Evolutionary conservation across 441 rosid genomes (phyloP).

Genomic region (Rhodomyrtus psidioides): DNA sequence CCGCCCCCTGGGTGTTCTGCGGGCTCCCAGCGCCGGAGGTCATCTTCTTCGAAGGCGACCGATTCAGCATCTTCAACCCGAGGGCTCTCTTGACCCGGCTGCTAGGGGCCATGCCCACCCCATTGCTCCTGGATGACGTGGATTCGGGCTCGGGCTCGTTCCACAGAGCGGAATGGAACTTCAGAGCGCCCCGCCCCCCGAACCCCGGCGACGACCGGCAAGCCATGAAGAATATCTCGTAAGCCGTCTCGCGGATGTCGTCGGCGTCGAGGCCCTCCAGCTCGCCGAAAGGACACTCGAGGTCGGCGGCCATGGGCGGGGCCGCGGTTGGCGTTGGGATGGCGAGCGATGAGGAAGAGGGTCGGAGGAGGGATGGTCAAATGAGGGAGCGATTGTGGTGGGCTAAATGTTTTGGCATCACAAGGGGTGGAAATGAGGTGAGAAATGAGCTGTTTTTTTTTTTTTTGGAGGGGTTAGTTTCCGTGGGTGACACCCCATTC

Average conservation of each 20-base stretch:
- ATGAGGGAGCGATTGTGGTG: neutral
- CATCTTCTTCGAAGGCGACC: conserved; percentile 71
- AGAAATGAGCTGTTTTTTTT: neutral
- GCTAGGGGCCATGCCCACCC: conserved; percentile 66
- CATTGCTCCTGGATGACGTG: conserved; percentile 29
- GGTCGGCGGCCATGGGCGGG: neutral
- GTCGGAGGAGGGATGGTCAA: neutral
- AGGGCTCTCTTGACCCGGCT: conserved; percentile 67
- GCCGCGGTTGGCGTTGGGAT: neutral
- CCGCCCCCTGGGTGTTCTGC: conserved; percentile 12
- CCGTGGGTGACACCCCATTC: neutral
- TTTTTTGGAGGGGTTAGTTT: neutral
- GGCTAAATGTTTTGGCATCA: neutral
- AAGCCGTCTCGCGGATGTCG: neutral
- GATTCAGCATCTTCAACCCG: conserved; percentile 64
- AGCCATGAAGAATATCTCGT: neutral
- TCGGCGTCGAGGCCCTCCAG: neutral
- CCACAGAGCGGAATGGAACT: conserved; percentile 7
- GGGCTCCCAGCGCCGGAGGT: conserved; percentile 23
- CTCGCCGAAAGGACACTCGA: neutral
- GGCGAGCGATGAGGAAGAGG: neutral
- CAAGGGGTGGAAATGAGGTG: neutral
- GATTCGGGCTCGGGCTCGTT: conserved; percentile 10
- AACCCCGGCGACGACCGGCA: conserved; percentile 8
- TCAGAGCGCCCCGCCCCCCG: conserved; percentile 7